Conservation (phyloP, 1,284 basidiomycete species). For the Anthracocystis walkeri region DNA sequence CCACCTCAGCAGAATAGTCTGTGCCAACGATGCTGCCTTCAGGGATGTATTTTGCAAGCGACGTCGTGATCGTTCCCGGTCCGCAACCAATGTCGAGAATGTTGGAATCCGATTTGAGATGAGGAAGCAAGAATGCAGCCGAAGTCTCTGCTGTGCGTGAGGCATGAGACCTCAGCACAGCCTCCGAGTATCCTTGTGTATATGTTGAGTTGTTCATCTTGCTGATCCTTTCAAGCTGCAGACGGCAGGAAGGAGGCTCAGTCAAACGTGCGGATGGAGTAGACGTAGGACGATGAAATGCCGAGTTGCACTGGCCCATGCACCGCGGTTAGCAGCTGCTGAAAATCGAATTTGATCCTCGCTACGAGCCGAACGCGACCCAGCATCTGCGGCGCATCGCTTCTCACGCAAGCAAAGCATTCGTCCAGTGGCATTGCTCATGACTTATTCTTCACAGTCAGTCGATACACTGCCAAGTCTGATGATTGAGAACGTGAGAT, state of each 20-base stretch:
- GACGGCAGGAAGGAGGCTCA: background rate
- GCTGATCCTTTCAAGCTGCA: background rate
- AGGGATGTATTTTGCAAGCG: conserved; percentile 25
- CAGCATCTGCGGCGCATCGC: background rate
- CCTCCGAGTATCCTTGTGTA: conserved; percentile 43
- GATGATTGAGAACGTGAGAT: background rate
- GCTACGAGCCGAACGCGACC: too few species aligned
- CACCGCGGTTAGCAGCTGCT: too few species aligned
- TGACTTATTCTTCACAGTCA: conserved; percentile 1
- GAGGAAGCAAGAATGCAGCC: conserved; percentile 36
- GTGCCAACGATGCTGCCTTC: conserved; percentile 30
- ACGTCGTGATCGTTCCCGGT: conserved; percentile 43
- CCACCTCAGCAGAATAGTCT: conserved; percentile 34
- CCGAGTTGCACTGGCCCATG: too few species aligned
- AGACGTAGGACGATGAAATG: too few species aligned
- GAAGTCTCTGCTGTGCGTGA: conserved; percentile 38
- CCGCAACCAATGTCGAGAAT: conserved; percentile 46
- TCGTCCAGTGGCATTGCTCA: background rate
- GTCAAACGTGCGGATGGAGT: background rate
- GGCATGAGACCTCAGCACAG: conserved; percentile 35
- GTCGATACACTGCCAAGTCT: background rate
- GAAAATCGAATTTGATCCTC: too few species aligned
- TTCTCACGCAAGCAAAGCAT: background rate
- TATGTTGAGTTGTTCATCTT: conserved; percentile 27
- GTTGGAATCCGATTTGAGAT: conserved; percentile 19